A percentile compares a stretch with the other conserved stretches of the same genome.
Evolutionary conservation across 768 basidiomycete species (phyloP).

Genomic region (Agaricus subrufescens): DNA sequence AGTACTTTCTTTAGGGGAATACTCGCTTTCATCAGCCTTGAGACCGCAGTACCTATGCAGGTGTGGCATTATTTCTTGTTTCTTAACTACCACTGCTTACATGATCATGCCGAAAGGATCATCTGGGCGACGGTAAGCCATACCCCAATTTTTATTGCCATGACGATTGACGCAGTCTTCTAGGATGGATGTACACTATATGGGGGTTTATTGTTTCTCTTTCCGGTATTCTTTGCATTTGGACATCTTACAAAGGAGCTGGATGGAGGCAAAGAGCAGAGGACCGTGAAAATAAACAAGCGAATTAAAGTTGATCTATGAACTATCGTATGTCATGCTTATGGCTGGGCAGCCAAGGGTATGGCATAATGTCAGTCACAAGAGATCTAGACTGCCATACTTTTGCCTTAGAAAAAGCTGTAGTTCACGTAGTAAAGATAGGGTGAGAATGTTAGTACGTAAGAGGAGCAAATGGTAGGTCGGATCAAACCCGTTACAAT

Average conservation of each 20-base stretch:
- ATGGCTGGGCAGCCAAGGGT: too few species aligned
- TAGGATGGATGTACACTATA: constrained; percentile 66
- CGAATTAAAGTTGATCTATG: too few species aligned
- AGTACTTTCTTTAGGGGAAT: constrained; percentile 15
- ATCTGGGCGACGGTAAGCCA: constrained; percentile 65
- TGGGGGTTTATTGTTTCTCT: constrained; percentile 47
- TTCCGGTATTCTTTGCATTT: constrained; percentile 50
- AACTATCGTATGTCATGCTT: too few species aligned
- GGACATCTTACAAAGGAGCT: constrained; percentile 55
- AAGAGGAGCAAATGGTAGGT: too few species aligned
- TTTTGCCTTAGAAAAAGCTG: too few species aligned
- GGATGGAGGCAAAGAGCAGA: constrained; percentile 54
- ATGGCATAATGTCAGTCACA: too few species aligned
- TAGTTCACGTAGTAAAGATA: background rate
- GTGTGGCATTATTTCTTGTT: constrained; percentile 1
- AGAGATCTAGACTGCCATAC: too few species aligned
- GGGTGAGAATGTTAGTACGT: too few species aligned
- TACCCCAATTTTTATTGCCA: too few species aligned
- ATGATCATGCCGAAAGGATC: constrained; percentile 32
- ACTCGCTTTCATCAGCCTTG: constrained; percentile 14
- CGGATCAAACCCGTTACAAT: too few species aligned
- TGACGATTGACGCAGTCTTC: background rate
- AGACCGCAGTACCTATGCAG: constrained; percentile 16
- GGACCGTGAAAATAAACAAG: constrained; percentile 8
- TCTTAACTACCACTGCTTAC: background rate